Evolutionary conservation across 2,329 filamentous ascomycete genomes (phyloP).

Genomic region (Pestalotiopsis sp.): DNA sequence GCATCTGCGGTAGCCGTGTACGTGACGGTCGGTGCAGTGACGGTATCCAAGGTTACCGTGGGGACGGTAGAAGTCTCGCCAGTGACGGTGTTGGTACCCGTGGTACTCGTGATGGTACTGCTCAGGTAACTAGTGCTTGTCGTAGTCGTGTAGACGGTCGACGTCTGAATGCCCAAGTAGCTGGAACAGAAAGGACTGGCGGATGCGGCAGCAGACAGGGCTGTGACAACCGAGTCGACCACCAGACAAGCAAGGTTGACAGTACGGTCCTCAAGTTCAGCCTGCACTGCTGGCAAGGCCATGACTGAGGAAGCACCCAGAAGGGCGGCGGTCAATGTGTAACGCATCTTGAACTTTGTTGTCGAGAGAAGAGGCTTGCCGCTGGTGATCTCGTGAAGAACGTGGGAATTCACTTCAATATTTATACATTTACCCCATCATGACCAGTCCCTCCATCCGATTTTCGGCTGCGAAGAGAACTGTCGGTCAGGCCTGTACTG

Average conservation of each 20-base stretch:
- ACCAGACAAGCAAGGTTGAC: conserved; percentile 6
- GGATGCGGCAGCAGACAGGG: background rate
- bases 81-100: conserved; percentile 6
- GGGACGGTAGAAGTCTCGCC: conserved; percentile 1
- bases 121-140: conserved; percentile 1
- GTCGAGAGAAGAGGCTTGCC: background rate
- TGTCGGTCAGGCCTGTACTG: background rate
- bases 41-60: background rate
- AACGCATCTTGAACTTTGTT: background rate
- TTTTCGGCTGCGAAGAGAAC: background rate
- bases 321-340: background rate
- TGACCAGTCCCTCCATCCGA: too few relatives aligned
- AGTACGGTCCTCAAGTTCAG: conserved; percentile 2
- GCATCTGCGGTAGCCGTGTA: conserved; percentile 8
- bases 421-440: too few relatives aligned
- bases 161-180: conserved; percentile 8
- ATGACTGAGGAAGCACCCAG: conserved; percentile 3
- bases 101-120: conserved; percentile 1
- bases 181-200: conserved; percentile 7
- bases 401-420: too few relatives aligned
- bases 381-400: background rate
- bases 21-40: conserved; percentile 3
- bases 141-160: background rate
- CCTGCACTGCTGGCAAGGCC: conserved; percentile 4
- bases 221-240: background rate